phyloP scores from a whole-genome alignment of 2,329 filamentous ascomycete species.

The Cladosporium sp. region DNA sequence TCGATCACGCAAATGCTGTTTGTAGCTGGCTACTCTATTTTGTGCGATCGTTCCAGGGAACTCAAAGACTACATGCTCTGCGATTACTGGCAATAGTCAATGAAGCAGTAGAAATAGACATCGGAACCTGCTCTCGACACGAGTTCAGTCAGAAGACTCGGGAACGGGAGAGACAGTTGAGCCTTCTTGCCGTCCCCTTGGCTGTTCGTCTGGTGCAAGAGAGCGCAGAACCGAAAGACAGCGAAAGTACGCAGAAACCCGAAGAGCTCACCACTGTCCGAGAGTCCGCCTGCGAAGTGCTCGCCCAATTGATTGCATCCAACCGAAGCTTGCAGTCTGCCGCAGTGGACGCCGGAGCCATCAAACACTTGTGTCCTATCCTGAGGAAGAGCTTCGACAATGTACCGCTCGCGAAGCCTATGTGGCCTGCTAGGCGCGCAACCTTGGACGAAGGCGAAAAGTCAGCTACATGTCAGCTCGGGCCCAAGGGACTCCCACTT shows the following conservation, averaged over 20 bases:
- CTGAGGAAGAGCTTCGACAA: constrained; percentile 65
- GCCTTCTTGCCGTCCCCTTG: constrained; percentile 43
- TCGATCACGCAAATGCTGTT: constrained; percentile 44
- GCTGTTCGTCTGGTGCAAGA: constrained; percentile 47
- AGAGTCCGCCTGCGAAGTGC: constrained; percentile 68
- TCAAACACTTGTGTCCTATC: constrained; percentile 59
- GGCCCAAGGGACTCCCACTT: constrained; percentile 58
- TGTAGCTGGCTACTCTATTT: constrained; percentile 46
- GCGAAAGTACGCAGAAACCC: constrained; percentile 30
- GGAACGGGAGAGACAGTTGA: constrained; percentile 40
- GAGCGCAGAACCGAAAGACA: constrained; percentile 33
- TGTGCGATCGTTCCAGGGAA: constrained; percentile 38
- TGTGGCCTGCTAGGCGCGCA: constrained; percentile 48
- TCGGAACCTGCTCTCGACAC: constrained; percentile 16
- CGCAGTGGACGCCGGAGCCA: constrained; percentile 66
- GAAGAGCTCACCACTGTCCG: constrained; percentile 41
- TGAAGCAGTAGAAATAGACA: constrained; percentile 31
- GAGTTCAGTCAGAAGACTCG: constrained; percentile 31
- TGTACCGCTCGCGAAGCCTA: constrained; percentile 45
- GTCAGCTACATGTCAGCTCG: constrained; percentile 45
- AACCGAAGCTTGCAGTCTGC: constrained; percentile 76
- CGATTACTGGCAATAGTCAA: constrained; percentile 36
- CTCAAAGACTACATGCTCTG: constrained; percentile 39
- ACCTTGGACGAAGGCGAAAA: constrained; percentile 9
- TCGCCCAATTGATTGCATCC: constrained; percentile 75